Conservation (phyloP, 2,329 filamentous ascomycete genomes). For the Lojkania enalia region DNA sequence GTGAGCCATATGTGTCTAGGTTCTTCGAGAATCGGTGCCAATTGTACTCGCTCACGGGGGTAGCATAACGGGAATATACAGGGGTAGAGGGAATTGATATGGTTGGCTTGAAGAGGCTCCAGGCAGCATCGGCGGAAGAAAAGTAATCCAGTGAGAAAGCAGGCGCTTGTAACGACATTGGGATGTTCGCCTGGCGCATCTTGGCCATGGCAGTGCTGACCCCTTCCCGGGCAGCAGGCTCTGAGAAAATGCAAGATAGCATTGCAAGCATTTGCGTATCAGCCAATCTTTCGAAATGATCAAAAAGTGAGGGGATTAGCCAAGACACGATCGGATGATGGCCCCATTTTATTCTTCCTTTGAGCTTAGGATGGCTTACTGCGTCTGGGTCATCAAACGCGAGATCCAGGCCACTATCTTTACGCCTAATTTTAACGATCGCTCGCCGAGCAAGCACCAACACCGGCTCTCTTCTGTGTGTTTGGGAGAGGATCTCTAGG, state of each 20-base stretch:
- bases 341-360: slow-evolving; percentile 58
- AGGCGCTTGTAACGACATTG: slow-evolving; percentile 49
- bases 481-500: slow-evolving; percentile 63
- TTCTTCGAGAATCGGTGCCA: slow-evolving; percentile 36
- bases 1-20: slow-evolving; percentile 51
- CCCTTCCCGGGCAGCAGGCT: slow-evolving; percentile 49
- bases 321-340: slow-evolving; percentile 60
- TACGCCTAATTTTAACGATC: slow-evolving; percentile 55
- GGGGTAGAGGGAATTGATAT: slow-evolving; percentile 39
- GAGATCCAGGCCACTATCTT: slow-evolving; percentile 54
- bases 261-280: slow-evolving; percentile 69
- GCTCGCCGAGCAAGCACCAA: slow-evolving; percentile 70
- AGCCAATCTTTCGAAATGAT: slow-evolving; percentile 62
- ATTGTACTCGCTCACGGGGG: slow-evolving; percentile 33
- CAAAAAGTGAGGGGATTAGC: slow-evolving; percentile 61
- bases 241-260: slow-evolving; percentile 62
- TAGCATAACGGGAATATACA: slow-evolving; percentile 35
- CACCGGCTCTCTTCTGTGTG: slow-evolving; percentile 61
- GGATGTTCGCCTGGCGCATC: slow-evolving; percentile 39
- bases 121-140: slow-evolving; percentile 47
- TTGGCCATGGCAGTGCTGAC: slow-evolving; percentile 44
- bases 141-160: slow-evolving; percentile 54
- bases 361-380: slow-evolving; percentile 45
- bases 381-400: slow-evolving; percentile 49
- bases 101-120: slow-evolving; percentile 48